These are phyloP conservation scores for Termitomyces sp. DNA, from an alignment of 768 basidiomycete genomes.

Conservation along the genomic window DNA sequence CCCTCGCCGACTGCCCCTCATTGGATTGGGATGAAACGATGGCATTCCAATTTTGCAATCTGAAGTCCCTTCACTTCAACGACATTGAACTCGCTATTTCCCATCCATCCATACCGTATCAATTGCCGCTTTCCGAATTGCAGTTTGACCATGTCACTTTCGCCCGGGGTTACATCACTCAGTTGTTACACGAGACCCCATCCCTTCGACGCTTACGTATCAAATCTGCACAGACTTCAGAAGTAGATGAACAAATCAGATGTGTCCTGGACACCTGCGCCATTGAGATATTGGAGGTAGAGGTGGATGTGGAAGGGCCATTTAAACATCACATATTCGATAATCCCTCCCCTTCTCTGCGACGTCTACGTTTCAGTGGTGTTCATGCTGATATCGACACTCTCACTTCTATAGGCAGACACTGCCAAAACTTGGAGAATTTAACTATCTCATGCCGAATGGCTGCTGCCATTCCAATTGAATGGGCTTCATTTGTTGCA, in stretches of 20 bases:
- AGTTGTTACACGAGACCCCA: slow-evolving; percentile 31
- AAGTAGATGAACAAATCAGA: slow-evolving; percentile 34
- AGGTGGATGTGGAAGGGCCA: slow-evolving; percentile 24
- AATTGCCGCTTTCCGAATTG: slow-evolving; percentile 30
- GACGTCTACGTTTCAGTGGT: slow-evolving; percentile 35
- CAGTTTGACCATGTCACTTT: slow-evolving; percentile 39
- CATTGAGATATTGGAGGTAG: slow-evolving; percentile 37
- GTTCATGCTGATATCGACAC: slow-evolving; percentile 31
- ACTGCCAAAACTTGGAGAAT: slow-evolving; percentile 33
- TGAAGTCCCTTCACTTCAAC: slow-evolving; percentile 36
- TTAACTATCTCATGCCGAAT: slow-evolving; percentile 35
- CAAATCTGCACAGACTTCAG: slow-evolving; percentile 23
- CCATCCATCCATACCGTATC: slow-evolving; percentile 25
- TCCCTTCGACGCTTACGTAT: slow-evolving; percentile 31
- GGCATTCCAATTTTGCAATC: slow-evolving; percentile 37
- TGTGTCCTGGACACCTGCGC: slow-evolving; percentile 34
- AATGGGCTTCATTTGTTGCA: slow-evolving; percentile 36
- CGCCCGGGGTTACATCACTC: slow-evolving; percentile 31
- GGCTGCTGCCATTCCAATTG: slow-evolving; percentile 27
- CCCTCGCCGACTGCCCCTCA: slow-evolving; percentile 25
- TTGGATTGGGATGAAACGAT: slow-evolving; percentile 51
- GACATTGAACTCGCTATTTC: slow-evolving; percentile 38
- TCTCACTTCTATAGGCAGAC: slow-evolving; percentile 25
- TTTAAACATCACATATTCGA: slow-evolving; percentile 25
- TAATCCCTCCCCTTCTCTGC: slow-evolving; percentile 24